Base-by-base conservation (phyloP, 805 yeast species). In the Yarrowia phangngaensis region DNA sequence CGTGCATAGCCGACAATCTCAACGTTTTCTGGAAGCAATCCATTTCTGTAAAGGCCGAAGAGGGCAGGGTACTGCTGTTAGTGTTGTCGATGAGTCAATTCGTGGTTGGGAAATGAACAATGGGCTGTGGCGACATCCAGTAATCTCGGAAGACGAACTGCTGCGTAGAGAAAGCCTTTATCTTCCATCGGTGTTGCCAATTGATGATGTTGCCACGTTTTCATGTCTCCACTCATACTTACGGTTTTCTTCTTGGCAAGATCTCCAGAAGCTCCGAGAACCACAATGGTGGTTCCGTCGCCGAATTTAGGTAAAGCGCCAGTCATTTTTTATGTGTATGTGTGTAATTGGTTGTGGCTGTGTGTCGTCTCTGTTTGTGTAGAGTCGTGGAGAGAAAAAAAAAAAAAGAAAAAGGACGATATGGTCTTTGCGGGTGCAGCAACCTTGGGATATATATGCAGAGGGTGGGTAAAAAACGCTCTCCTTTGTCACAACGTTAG, bases 211-310 rank as follows among this genome's bases (percentile, higher is more conserved):
- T n/a, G n/a, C n/a, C n/a, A n/a, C n/a, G n/a, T n/a, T n/a, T n/a
- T n/a, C n/a, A n/a, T n/a, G n/a, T n/a, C n/a, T n/a, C n/a, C n/a
- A n/a, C n/a, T 9, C 14, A 19, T 38, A 38, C 45, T 38, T 32
- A 38, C 45, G 2, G 96, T 89, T 70, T 89, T 89, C 80, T 89
- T 89, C 71, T 86, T 87, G 50, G 96, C 95, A 56, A 89, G 72
- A 65, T 89, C 96, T 46, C 97, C 97, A 16, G 95, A 84, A 33
- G 97, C 97, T 47, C 97, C 97, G 59, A 88, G 84, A 22, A 89
- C 95, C 20, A 82, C 85, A 59, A 89, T 73, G 32, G 78, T 72
- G 7, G 85, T 80, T 67, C 83, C 70, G 55, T 82, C 77, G 52
- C 76, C 79, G 64, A 83, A 84, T 28, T 56, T 50, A 24, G 50